These are phyloP conservation scores for Dactylellina drechsleri DNA, from an alignment of 2,329 filamentous ascomycete genomes.

Conservation along the genomic window DNA sequence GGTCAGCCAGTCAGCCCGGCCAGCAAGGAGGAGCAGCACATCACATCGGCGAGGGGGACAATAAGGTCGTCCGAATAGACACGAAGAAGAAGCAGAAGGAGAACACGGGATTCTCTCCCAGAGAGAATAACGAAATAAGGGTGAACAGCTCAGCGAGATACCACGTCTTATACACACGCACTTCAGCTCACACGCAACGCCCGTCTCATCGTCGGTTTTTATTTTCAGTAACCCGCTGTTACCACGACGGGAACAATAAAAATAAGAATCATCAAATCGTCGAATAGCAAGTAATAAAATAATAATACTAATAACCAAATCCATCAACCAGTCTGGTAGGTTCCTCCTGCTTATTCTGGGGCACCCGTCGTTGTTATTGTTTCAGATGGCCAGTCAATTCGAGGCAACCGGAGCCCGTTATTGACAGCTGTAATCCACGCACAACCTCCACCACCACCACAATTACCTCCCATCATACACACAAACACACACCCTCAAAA, in stretches of 20 bases:
- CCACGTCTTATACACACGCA: conserved; percentile 12
- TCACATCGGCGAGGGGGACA: neutral
- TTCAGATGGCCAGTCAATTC: conserved; percentile 53
- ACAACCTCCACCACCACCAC: conserved; percentile 14
- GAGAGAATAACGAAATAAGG: conserved; percentile 2
- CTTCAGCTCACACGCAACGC: too few relatives aligned
- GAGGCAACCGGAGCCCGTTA: conserved; percentile 47
- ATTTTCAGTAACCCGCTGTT: neutral
- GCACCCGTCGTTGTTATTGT: conserved; percentile 49
- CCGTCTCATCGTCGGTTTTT: neutral
- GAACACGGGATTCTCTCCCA: conserved; percentile 1
- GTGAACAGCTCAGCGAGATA: conserved; percentile 5
- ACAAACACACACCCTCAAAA: neutral
- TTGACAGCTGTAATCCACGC: conserved; percentile 52
- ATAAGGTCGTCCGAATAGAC: neutral
- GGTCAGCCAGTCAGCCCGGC: conserved; percentile 4
- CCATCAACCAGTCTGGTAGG: conserved; percentile 3
- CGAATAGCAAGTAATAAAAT: neutral
- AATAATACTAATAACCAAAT: neutral
- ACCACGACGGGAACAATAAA: neutral
- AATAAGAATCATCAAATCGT: neutral
- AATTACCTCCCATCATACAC: neutral
- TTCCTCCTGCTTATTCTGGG: conserved; percentile 54
- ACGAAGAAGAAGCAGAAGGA: neutral
- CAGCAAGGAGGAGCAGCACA: conserved; percentile 15